phyloP scores from a whole-genome alignment of 2,329 filamentous ascomycete species.

The Penicillium sp. region DNA sequence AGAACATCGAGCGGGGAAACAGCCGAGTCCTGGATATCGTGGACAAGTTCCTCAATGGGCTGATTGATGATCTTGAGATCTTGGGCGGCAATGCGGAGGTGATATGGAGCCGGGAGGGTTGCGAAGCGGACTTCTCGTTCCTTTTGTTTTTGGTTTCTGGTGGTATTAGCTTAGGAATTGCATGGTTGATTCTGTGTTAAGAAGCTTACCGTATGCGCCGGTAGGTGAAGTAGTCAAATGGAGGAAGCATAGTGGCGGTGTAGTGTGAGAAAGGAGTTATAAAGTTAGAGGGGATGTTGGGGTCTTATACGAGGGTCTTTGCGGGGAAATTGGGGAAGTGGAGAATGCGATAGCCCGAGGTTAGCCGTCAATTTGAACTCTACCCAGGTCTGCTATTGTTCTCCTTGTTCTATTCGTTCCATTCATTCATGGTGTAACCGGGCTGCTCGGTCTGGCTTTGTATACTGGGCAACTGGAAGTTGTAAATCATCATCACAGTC shows the following conservation, averaged over 20 bases:
- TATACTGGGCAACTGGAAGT: not conserved
- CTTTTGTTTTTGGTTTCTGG: conserved; percentile 72
- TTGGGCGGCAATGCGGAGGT: conserved; percentile 57
- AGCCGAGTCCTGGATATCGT: conserved; percentile 67
- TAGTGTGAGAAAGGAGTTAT: not conserved
- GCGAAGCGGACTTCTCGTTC: conserved; percentile 68
- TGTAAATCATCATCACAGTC: not conserved
- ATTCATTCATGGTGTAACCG: not conserved
- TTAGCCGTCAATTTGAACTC: not conserved
- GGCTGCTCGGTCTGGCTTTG: not conserved
- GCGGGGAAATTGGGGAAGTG: conserved; percentile 18
- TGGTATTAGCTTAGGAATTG: not conserved
- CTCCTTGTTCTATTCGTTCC: no score
- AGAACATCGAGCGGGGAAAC: conserved; percentile 69
- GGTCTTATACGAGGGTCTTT: conserved; percentile 12
- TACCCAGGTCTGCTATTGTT: no score
- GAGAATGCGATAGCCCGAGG: conserved; percentile 16
- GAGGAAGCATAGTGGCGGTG: conserved; percentile 45
- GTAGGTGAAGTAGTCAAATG: conserved; percentile 67
- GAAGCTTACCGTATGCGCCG: conserved; percentile 62
- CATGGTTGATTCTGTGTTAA: no score
- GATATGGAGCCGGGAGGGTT: conserved; percentile 63
- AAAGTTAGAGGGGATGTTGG: conserved; percentile 1
- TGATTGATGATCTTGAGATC: conserved; percentile 67
- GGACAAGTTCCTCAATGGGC: conserved; percentile 73